Percentiles rank a stretch among this genome's conserved stretches.
These are phyloP conservation scores for Cryptosporidium parvum DNA, from an alignment of 169 alveolate species.

Conservation along the genomic window DNA sequence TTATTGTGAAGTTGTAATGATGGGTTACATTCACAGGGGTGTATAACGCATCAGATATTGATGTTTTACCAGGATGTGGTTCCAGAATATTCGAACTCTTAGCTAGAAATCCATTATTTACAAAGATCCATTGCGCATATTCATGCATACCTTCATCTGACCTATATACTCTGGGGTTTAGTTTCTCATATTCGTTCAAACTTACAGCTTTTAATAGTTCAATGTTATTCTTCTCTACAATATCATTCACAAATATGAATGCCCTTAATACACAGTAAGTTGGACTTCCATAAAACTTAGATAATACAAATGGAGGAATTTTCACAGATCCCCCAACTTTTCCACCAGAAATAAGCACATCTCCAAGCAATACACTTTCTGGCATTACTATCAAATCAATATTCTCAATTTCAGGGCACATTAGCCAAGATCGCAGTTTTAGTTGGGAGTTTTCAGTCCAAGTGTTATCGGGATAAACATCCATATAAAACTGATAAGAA, in stretches of 20 bases:
- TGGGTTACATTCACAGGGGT: conserved; percentile 50
- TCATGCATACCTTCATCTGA: conserved; percentile 76
- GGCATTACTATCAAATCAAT: conserved; percentile 37
- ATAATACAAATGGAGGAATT: conserved; percentile 45
- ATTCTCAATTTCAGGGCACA: conserved; percentile 64
- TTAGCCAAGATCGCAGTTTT: conserved; percentile 36
- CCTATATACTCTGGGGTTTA: conserved; percentile 31
- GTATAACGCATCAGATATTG: conserved; percentile 59
- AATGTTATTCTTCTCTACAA: neutral
- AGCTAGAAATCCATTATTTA: conserved; percentile 57
- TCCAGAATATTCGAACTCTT: conserved; percentile 21
- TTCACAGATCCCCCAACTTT: conserved; percentile 61
- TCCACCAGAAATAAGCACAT: conserved; percentile 29
- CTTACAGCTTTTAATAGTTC: neutral
- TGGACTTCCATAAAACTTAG: conserved; percentile 42
- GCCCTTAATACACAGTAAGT: conserved; percentile 72
- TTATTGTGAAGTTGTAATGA: conserved; percentile 58
- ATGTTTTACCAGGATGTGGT: conserved; percentile 50
- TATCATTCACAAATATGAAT: conserved; percentile 42
- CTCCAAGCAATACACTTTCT: conserved; percentile 23
- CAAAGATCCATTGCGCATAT: conserved; percentile 68
- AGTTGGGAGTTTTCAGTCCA: conserved; percentile 42
- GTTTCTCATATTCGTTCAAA: conserved; percentile 22
- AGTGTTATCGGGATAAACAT: conserved; percentile 45
- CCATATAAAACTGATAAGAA: conserved; percentile 61